phyloP scores from a whole-genome alignment of 768 basidiomycete species.

The Hypholoma fasciculare region DNA sequence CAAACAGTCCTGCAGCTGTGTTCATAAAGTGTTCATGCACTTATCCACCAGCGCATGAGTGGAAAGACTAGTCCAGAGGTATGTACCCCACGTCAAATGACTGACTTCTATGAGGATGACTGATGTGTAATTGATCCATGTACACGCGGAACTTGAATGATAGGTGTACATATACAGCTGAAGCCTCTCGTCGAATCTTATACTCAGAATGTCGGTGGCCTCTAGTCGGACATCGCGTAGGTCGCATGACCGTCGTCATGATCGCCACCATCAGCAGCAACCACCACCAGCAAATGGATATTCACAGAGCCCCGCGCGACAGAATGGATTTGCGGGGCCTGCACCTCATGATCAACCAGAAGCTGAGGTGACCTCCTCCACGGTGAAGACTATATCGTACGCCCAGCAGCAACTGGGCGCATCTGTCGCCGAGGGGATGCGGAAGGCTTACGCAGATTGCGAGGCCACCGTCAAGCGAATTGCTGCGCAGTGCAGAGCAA shows the following conservation, averaged over 20 bases:
- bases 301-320: not conserved
- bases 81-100: too few species aligned
- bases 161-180: too few species aligned
- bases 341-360: constrained; percentile 1
- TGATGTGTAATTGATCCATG: too few species aligned
- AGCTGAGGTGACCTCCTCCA: not conserved
- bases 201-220: constrained; percentile 8
- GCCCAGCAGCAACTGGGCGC: constrained; percentile 17
- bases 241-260: constrained; percentile 5
- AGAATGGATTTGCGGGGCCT: too few species aligned
- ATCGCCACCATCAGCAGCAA: too few species aligned
- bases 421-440: constrained; percentile 40
- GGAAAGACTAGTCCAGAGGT: too few species aligned
- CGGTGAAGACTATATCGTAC: constrained; percentile 15
- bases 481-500: constrained; percentile 41
- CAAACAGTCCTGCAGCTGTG: too few species aligned
- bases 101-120: too few species aligned
- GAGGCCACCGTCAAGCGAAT: constrained; percentile 44
- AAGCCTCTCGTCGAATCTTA: too few species aligned
- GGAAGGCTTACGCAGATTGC: constrained; percentile 47
- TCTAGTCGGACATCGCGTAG: constrained; percentile 3
- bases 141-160: too few species aligned
- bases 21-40: too few species aligned
- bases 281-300: not conserved
- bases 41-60: too few species aligned